Evolutionary conservation across 1,284 basidiomycete species (phyloP).

Genomic region (Leccinum subfulvum): DNA sequence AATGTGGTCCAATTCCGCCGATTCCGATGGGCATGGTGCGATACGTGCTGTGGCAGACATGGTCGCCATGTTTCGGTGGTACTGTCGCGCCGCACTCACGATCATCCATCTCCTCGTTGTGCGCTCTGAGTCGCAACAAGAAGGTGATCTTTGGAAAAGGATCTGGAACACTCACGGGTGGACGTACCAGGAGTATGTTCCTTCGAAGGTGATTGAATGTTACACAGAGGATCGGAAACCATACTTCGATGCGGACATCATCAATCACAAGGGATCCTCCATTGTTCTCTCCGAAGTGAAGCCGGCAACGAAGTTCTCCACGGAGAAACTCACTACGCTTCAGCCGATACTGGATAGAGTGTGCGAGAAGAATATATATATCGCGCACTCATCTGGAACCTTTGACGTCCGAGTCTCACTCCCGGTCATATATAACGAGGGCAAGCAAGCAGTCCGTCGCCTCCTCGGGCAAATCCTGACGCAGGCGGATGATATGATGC

Average conservation of each 20-base stretch:
- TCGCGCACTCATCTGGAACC: not conserved
- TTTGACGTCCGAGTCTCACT: not conserved
- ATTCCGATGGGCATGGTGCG: conserved; percentile 13
- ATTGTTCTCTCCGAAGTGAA: too few relatives aligned
- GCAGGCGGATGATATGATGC: too few relatives aligned
- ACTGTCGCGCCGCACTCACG: conserved; percentile 9
- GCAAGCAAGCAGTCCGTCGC: not conserved
- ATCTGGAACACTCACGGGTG: conserved; percentile 7
- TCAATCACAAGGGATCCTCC: too few relatives aligned
- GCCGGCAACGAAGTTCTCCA: not conserved
- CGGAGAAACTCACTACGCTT: not conserved
- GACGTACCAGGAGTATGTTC: conserved; percentile 17
- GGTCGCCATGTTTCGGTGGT: conserved; percentile 17
- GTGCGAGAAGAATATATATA: not conserved
- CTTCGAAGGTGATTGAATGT: conserved; percentile 1
- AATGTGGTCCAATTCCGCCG: not conserved
- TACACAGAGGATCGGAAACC: conserved; percentile 5
- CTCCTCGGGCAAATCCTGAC: too few relatives aligned
- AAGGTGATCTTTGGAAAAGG: not conserved
- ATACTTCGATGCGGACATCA: too few relatives aligned
- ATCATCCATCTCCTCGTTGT: conserved; percentile 3
- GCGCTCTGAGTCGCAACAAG: not conserved
- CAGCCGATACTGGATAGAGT: not conserved
- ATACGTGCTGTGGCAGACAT: conserved; percentile 3
- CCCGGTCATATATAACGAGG: not conserved